Evolutionary conservation across 306 rosid genomes (phyloP), one percentile per base, ranked within the genome.

Genomic region (Vachellia pachyceras): DNA sequence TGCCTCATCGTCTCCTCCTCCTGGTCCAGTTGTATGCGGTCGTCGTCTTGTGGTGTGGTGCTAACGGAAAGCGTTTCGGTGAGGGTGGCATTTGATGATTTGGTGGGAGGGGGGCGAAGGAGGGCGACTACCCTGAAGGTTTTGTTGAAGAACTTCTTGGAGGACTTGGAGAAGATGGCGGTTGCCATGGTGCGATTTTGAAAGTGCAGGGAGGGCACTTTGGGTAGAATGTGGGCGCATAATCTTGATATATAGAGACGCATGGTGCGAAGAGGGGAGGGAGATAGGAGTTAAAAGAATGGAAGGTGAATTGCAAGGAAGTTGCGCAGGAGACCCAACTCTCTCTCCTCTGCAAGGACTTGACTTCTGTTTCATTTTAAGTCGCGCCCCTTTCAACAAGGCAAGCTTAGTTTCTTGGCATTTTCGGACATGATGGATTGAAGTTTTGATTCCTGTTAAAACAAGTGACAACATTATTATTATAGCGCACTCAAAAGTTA

Each of bases 131-230:
- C 40, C 54, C 69, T 88, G 79, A 8, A 64, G 69, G 69, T 35
- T 23, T 33, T 64, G 20, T 35, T 35, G 79, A 83, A 78, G 33
- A 81, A 77, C 90, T 85, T 54, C 58, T 79, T 85, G 75, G 78
- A 72, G 76, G 79, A 40, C 71, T 84, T 73, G 69, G 87, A 63
- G 55, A 46, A 18, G 5, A 61, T 61, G 35, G 81, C 22, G 47
- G 69, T 44, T 60, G 69, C 69, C 84, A 84, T 84, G 36, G 72
- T 4, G 44, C 6, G 64, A 25, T 25, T 45, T 45, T 17, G 35
- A 69, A 13, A 1, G 20, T 10, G 9, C 42, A 35, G 40, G n/a
- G 40, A 12, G 40, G 66, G 40, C 1, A 13, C 7, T 13, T 29
- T 65, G 36, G 70, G 45, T 36, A 65, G 13, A 29, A 29, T 29